Evolutionary conservation across 2,329 filamentous ascomycete genomes (phyloP).

Genomic region (Venturia carpophila): DNA sequence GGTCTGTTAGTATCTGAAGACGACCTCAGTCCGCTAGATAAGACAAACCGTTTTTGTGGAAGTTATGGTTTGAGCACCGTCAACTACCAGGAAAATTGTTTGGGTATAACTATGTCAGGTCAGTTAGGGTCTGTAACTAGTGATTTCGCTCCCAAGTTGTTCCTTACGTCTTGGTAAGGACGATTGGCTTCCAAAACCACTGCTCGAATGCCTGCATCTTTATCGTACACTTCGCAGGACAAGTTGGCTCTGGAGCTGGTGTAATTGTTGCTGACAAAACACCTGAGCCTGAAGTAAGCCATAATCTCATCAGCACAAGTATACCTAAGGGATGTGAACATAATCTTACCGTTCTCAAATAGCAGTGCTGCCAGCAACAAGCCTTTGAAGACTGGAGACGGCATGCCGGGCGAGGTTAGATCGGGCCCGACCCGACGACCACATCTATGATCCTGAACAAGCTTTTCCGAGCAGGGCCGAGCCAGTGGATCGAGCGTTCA

Average conservation of each 20-base stretch:
- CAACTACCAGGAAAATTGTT: background rate
- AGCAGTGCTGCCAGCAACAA: conserved; percentile 1
- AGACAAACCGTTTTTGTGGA: background rate
- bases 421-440: too few species aligned
- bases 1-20: background rate
- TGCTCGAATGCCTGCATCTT: background rate
- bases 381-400: background rate
- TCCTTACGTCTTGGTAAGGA: background rate
- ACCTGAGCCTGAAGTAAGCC: background rate
- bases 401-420: background rate
- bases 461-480: background rate
- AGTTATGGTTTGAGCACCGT: background rate
- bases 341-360: background rate
- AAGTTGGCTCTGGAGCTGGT: background rate
- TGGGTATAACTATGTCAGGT: background rate
- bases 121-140: background rate
- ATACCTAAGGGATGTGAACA: background rate
- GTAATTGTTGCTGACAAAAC: background rate
- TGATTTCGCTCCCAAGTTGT: background rate
- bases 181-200: background rate
- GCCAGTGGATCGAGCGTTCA: background rate
- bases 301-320: too few species aligned
- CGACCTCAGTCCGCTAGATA: background rate
- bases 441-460: background rate
- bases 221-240: conserved; percentile 4